Percentiles rank a stretch among this genome's conserved stretches.
These are phyloP conservation scores for Scalesia atractyloides DNA, from an alignment of 129 eudicot genomes.

Conservation along the genomic window DNA sequence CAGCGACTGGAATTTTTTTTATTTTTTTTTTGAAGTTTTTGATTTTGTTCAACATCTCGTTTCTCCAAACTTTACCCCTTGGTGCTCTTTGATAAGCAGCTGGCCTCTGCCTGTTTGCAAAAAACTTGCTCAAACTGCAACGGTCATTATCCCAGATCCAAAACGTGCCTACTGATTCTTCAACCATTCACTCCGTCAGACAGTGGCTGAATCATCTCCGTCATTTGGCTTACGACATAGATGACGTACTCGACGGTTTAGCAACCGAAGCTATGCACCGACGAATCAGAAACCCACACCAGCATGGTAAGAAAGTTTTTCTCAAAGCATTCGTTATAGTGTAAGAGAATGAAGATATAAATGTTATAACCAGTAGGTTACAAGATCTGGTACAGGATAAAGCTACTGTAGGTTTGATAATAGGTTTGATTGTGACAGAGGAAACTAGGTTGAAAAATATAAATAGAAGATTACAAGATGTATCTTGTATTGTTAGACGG, in stretches of 20 bases:
- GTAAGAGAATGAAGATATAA: not conserved
- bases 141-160: not conserved
- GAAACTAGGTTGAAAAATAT: too few relatives aligned
- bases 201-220: not conserved
- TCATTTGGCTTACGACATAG: not conserved
- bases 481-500: too few relatives aligned
- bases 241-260: not conserved
- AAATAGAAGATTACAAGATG: too few relatives aligned
- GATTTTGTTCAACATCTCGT: too few relatives aligned
- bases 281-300: not conserved
- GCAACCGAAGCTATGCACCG: not conserved
- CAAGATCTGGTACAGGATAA: not conserved
- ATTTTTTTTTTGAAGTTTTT: too few relatives aligned
- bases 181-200: not conserved
- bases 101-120: too few relatives aligned
- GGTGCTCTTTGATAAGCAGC: too few relatives aligned
- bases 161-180: not conserved
- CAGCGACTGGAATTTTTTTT: too few relatives aligned
- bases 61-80: too few relatives aligned
- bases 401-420: not conserved
- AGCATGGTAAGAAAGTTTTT: conserved; percentile 1
- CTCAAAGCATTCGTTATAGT: not conserved
- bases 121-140: too few relatives aligned
- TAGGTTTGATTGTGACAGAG: not conserved
- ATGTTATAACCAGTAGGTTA: not conserved